Evolutionary conservation across 345 rosid species (phyloP).

Genomic region (sweet orange (Citrus sinensis)): DVS_A1.0 CM039163.1:41863501-41864000

Average conservation of each 20-base stretch:
- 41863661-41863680: conserved; percentile 1
- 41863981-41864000: neutral
- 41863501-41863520: neutral
- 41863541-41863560: neutral
- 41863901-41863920: neutral
- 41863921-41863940: neutral
- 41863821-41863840: conserved; percentile 81
- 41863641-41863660: neutral
- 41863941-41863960: neutral
- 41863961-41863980: too few species aligned
- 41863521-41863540: neutral
- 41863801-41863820: conserved; percentile 94
- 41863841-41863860: conserved; percentile 91
- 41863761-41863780: conserved; percentile 81
- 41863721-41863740: conserved; percentile 95
- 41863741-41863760: conserved; percentile 98
- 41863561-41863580: neutral
- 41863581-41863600: neutral
- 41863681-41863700: conserved; percentile 3
- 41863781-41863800: conserved; percentile 79
- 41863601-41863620: neutral
- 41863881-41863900: conserved; percentile 54
- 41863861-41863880: conserved; percentile 99
- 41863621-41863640: neutral
- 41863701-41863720: conserved; percentile 78